A percentile compares a stretch with the other conserved stretches of the same genome.
phyloP scores from a whole-genome alignment of 139 green algal species.

The Coelastrella sp. region DNA sequence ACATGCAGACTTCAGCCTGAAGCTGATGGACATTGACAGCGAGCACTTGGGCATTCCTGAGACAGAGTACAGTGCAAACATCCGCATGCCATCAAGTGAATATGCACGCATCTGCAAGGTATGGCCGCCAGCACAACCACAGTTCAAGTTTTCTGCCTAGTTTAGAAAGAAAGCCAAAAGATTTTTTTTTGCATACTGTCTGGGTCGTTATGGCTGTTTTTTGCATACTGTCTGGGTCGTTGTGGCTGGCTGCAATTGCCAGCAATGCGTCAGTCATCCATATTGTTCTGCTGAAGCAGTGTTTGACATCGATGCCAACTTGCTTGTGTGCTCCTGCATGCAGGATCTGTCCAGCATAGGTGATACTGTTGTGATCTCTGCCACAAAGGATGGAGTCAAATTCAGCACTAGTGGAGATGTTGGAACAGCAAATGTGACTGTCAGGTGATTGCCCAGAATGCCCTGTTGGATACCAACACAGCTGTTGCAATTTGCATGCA shows the following conservation, averaged over 20 bases:
- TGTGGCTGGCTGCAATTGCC: too few species aligned
- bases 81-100: slow-evolving; percentile 39
- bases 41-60: slow-evolving; percentile 99
- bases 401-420: slow-evolving; percentile 97
- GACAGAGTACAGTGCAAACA: slow-evolving; percentile 88
- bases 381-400: slow-evolving; percentile 97
- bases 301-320: slow-evolving; percentile 59
- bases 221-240: too few species aligned
- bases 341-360: slow-evolving; percentile 91
- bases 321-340: slow-evolving; percentile 65
- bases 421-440: slow-evolving; percentile 94
- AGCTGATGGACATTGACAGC: slow-evolving; percentile 99
- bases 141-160: too few species aligned
- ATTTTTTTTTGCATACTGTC: too few species aligned
- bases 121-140: slow-evolving; percentile 53
- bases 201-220: too few species aligned
- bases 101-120: slow-evolving; percentile 24
- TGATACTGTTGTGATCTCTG: slow-evolving; percentile 88
- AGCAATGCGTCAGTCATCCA: too few species aligned
- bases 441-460: slow-evolving; percentile 69
- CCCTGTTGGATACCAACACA: too few species aligned
- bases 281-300: too few species aligned
- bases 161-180: too few species aligned
- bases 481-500: too few species aligned
- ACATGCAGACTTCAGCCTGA: slow-evolving; percentile 95